Conservation (phyloP, 208 protist species). For the Leishmania lainsoni region DNA sequence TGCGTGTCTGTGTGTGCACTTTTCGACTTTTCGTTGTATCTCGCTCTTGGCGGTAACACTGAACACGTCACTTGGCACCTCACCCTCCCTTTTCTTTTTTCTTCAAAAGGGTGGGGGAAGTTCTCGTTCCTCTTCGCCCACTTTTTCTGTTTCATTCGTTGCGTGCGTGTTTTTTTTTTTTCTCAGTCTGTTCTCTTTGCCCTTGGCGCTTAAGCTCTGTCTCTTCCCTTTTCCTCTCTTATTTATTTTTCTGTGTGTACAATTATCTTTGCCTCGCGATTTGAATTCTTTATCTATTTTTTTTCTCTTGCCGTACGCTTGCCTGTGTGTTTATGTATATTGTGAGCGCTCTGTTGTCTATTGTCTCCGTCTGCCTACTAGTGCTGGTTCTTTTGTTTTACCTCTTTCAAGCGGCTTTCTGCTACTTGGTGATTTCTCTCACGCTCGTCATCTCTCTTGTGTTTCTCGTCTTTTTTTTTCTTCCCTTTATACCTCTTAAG, state of each 20-base stretch:
- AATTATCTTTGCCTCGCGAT: neutral
- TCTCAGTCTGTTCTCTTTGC: neutral
- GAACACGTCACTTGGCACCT: neutral
- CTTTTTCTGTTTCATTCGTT: neutral
- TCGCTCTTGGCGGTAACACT: neutral
- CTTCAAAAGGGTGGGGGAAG: neutral
- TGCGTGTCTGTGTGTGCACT: neutral
- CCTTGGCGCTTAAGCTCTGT: neutral
- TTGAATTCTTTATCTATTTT: constrained; percentile 1
- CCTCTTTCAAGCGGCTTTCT: neutral
- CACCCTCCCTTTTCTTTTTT: neutral
- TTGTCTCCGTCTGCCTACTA: neutral
- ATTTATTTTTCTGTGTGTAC: neutral
- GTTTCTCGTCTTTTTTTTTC: neutral
- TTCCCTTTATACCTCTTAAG: neutral
- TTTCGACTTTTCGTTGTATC: neutral
- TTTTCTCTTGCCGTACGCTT: constrained; percentile 1
- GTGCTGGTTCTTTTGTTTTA: neutral
- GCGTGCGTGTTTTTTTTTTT: neutral
- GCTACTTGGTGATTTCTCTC: constrained; percentile 2
- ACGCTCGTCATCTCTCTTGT: neutral
- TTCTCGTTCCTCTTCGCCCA: neutral
- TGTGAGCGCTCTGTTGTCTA: neutral
- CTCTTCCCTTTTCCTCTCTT: neutral
- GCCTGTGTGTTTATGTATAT: neutral